Conservation (phyloP, 148 eudicot species). For the Fagopyrum homotropicum region DNA sequence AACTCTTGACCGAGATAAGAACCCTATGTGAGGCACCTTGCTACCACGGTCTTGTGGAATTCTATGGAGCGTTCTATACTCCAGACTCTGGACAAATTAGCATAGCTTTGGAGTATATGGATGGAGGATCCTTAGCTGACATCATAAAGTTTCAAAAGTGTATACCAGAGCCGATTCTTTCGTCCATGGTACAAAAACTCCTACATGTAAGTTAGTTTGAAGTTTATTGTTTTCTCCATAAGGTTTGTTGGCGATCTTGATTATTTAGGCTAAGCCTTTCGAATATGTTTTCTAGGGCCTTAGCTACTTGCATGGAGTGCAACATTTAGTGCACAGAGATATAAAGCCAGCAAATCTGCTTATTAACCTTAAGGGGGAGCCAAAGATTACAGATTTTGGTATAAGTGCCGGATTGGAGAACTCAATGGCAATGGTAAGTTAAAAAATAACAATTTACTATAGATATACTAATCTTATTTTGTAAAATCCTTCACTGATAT, state of each 20-base stretch:
- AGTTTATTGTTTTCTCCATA: not conserved
- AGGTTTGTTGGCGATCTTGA: not conserved
- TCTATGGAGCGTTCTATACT: constrained; percentile 91
- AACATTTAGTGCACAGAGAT: constrained; percentile 87
- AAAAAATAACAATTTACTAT: constrained; percentile 39
- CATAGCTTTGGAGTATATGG: constrained; percentile 53
- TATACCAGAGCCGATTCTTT: constrained; percentile 82
- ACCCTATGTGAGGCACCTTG: constrained; percentile 93
- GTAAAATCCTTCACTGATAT: not conserved
- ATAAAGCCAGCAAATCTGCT: constrained; percentile 98
- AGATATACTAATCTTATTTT: not conserved
- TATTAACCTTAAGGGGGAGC: constrained; percentile 84
- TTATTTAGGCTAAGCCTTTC: not conserved
- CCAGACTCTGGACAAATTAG: constrained; percentile 96
- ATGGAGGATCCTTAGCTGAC: constrained; percentile 55
- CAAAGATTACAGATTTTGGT: constrained; percentile 97
- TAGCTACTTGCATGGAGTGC: constrained; percentile 79
- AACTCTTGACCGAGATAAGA: constrained; percentile 82
- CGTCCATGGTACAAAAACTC: constrained; percentile 65
- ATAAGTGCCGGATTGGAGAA: constrained; percentile 97
- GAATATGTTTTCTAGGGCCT: constrained; percentile 49
- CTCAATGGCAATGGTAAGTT: constrained; percentile 89
- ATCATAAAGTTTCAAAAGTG: constrained; percentile 41
- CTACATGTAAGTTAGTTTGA: constrained; percentile 36
- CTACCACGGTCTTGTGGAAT: constrained; percentile 82